A percentile compares a stretch with the other conserved stretches of the same genome.
These are phyloP conservation scores for Lasiosphaeris hirsuta DNA, from an alignment of 495 filamentous ascomycete species.

Conservation along the genomic window DNA sequence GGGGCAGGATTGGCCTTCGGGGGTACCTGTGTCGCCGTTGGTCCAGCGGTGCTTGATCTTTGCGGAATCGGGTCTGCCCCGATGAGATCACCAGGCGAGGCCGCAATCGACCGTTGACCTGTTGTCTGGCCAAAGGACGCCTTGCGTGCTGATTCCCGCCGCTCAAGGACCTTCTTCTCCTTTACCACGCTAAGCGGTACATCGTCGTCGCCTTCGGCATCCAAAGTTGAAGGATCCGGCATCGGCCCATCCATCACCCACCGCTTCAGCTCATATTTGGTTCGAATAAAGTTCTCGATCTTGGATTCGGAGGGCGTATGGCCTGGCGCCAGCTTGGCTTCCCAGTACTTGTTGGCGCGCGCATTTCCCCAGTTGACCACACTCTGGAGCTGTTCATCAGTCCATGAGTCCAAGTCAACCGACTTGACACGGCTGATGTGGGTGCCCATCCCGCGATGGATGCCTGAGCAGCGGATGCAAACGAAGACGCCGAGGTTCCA, in stretches of 20 bases:
- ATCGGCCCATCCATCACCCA: conserved; percentile 98
- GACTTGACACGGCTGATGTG: conserved; percentile 98
- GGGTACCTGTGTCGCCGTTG: conserved; percentile 64
- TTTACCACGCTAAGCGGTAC: conserved; percentile 59
- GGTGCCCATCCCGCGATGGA: conserved; percentile 97
- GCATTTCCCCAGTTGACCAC: conserved; percentile 92
- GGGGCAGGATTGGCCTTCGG: conserved; percentile 62
- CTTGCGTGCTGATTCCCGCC: conserved; percentile 45
- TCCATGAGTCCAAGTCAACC: conserved; percentile 96
- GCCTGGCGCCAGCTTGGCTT: conserved; percentile 84
- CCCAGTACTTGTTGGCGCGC: conserved; percentile 98
- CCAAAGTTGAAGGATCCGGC: conserved; percentile 84
- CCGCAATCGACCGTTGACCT: conserved; percentile 25
- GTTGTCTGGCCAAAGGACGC: conserved; percentile 35
- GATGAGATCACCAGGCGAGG: conserved; percentile 50
- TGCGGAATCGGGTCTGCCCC: conserved; percentile 44
- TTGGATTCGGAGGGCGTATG: conserved; percentile 98
- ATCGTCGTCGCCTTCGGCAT: conserved; percentile 80
- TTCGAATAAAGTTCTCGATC: conserved; percentile 98
- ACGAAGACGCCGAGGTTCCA: conserved; percentile 97
- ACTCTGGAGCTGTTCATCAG: conserved; percentile 92
- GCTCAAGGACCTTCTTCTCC: conserved; percentile 53
- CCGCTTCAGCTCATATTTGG: conserved; percentile 96
- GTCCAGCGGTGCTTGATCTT: conserved; percentile 55
- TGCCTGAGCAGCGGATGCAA: conserved; percentile 96